Evolutionary conservation across 2,329 filamentous ascomycete species (phyloP), one percentile per base, ranked within the genome.

Genomic region (Botryotinia calthae): DNA sequence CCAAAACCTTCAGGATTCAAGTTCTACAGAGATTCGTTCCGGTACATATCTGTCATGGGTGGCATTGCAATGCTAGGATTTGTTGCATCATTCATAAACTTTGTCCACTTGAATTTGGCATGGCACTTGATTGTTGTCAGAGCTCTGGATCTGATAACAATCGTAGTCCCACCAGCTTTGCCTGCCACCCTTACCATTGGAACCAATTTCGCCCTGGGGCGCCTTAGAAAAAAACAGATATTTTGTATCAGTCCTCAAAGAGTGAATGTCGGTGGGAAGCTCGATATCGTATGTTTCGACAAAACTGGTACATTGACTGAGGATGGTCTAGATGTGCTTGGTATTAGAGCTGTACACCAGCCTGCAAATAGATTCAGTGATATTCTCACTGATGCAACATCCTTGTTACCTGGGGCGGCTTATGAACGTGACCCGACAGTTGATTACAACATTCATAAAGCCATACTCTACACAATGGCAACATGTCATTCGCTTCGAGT

Each of bases 281-380:
- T 99, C 6, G 96, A 99, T 80, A 89, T 98, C 18, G 93, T 99
- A 83, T 98, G 95, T 82, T 99, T 99, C 76, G 96, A 99, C 83
- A 99, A 99, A 84, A 99, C 96, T 0, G 96, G 96, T n/a, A 99
- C 96, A 0, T 84, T 99, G 71, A 99, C 96, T 0, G 96, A 98
- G 82, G 96, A 99, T 81, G 96, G 96, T 0, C 84, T 99, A 59
- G 97, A 99, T 81, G 93, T 99, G 28, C 86, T 99, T 20, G 96
- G 96, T 20, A 90, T 97, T 31, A 90, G 94, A 48, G 89, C 96
- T 10, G 93, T 94, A 16, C 89, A 91, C 72, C 85, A 87, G 66
- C 86, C 87, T 1, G 82, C 83, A 5, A 85, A 87, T 58, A 83
- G 87, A 70, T 97, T 98, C 78, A 91, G 90, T 70, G 93, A 96